These are phyloP conservation scores for Jamesozyma lodderae DNA, from an alignment of 805 yeast species.

Conservation along the genomic window DNA sequence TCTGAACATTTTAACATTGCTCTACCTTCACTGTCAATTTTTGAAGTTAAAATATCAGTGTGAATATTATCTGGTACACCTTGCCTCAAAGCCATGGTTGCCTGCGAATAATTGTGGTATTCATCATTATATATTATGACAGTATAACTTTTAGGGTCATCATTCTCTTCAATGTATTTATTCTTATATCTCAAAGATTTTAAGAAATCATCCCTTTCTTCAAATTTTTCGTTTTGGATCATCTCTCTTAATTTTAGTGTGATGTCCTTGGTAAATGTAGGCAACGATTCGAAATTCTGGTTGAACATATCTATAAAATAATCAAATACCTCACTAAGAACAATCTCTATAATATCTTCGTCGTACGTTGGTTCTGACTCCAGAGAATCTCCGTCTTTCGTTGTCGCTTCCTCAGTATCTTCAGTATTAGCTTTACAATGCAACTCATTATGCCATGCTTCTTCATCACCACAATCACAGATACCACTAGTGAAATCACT, in stretches of 20 bases:
- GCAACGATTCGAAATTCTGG: slow-evolving; percentile 29
- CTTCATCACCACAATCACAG: slow-evolving; percentile 67
- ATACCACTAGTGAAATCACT: slow-evolving; percentile 44
- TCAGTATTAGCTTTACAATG: slow-evolving; percentile 40
- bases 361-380: slow-evolving; percentile 8
- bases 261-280: slow-evolving; percentile 25
- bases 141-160: slow-evolving; percentile 31
- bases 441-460: slow-evolving; percentile 47
- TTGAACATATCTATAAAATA: slow-evolving; percentile 35
- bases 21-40: slow-evolving; percentile 44
- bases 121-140: slow-evolving; percentile 75
- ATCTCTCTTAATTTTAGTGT: slow-evolving; percentile 23
- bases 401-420: slow-evolving; percentile 17
- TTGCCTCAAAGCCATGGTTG: slow-evolving; percentile 39
- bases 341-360: slow-evolving; percentile 18
- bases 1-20: slow-evolving; percentile 36
- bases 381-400: slow-evolving; percentile 24
- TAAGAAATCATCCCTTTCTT: slow-evolving; percentile 14
- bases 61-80: slow-evolving; percentile 31
- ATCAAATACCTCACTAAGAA: slow-evolving; percentile 31
- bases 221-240: slow-evolving; percentile 18
- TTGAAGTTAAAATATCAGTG: slow-evolving; percentile 31
- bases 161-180: slow-evolving; percentile 2
- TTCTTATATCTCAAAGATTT: slow-evolving; percentile 11
- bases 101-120: slow-evolving; percentile 51